phyloP scores from a whole-genome alignment of 2,329 filamentous ascomycete species.

The Whalleya microplaca region DNA sequence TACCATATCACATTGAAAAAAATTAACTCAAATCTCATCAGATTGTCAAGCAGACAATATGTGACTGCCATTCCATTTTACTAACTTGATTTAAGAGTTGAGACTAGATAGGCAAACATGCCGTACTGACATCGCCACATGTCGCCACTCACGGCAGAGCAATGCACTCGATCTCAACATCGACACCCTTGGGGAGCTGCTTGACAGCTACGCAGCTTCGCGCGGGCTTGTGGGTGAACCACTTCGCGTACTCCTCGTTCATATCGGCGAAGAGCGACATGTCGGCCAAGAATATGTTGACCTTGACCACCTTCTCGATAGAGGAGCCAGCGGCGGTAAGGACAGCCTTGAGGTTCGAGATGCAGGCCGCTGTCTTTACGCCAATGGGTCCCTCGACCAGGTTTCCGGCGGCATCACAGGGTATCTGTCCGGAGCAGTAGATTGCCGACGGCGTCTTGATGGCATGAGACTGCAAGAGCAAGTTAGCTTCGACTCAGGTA shows the following conservation, averaged over 20 bases:
- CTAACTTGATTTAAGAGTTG: too few relatives aligned
- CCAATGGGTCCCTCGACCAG: constrained; percentile 62
- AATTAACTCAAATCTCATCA: not conserved
- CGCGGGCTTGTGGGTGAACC: constrained; percentile 83
- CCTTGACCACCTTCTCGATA: constrained; percentile 84
- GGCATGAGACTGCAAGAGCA: constrained; percentile 59
- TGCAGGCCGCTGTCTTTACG: constrained; percentile 65
- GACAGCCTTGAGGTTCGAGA: constrained; percentile 82
- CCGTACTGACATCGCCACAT: constrained; percentile 3
- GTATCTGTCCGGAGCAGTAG: constrained; percentile 76
- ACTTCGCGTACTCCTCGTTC: constrained; percentile 85
- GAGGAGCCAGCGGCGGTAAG: constrained; percentile 79
- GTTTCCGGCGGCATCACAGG: constrained; percentile 60
- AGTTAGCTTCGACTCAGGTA: constrained; percentile 10
- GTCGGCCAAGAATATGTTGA: constrained; percentile 87
- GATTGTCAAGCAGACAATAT: not conserved
- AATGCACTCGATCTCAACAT: constrained; percentile 90
- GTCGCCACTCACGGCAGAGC: constrained; percentile 56
- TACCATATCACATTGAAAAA: not conserved
- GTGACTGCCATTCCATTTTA: too few relatives aligned
- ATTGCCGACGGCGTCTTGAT: constrained; percentile 68
- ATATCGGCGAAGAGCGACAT: constrained; percentile 89
- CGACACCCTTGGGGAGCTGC: constrained; percentile 81
- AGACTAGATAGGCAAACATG: constrained; percentile 1
- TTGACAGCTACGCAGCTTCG: constrained; percentile 89